Conservation (phyloP, 768 basidiomycete species). For the Imleria badia region DNA sequence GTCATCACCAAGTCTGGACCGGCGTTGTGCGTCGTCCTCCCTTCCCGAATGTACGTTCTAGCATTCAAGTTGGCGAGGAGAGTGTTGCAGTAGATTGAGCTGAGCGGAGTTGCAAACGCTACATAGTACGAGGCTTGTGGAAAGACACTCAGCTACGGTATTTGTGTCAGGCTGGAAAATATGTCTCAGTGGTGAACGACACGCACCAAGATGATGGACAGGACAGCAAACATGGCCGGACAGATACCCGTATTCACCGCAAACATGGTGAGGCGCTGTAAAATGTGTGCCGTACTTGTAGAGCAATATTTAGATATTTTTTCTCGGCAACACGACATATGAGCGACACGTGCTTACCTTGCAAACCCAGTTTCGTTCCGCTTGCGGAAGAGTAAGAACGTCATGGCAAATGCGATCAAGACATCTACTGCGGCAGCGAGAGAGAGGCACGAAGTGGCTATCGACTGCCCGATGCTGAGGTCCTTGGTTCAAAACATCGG, state of each 20-base stretch:
- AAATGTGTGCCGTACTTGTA: conserved; percentile 2
- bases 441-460: not conserved
- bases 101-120: conserved; percentile 1
- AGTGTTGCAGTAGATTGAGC: conserved; percentile 10
- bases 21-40: not conserved
- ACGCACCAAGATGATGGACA: conserved; percentile 8
- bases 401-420: conserved; percentile 12
- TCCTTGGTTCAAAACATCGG: too few relatives aligned
- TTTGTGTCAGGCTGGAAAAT: not conserved
- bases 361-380: not conserved
- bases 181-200: too few relatives aligned
- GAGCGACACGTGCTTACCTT: not conserved
- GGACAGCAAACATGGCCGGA: conserved; percentile 42
- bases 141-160: not conserved
- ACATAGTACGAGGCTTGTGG: not conserved
- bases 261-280: conserved; percentile 15
- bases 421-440: conserved; percentile 6
- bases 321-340: not conserved
- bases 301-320: not conserved
- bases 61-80: conserved; percentile 14
- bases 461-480: not conserved
- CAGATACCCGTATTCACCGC: conserved; percentile 38
- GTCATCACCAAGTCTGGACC: too few relatives aligned
- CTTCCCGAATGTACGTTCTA: conserved; percentile 2
- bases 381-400: conserved; percentile 2